Evolutionary conservation across 768 basidiomycete genomes (phyloP), one percentile per base, ranked within the genome.

Genomic region (Omphalotus guepiniiformis): DNA sequence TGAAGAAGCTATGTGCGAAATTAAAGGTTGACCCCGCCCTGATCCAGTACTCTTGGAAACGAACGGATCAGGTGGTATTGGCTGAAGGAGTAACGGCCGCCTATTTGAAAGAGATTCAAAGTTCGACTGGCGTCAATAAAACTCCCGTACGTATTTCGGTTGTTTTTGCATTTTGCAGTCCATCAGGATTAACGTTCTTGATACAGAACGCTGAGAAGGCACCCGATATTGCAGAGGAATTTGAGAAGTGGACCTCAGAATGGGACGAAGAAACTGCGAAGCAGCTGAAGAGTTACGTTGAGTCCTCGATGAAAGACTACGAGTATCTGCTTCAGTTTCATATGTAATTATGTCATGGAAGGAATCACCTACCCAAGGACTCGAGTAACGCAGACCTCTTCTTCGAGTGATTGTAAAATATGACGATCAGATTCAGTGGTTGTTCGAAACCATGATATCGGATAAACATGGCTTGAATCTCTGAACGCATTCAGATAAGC

Each of bases 61-160:
- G n/a, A n/a, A n/a, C n/a, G 46, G 39, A 15, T 22, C 46, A 29
- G 23, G 29, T 35, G n/a, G 34, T 25, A 18, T 37, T 22, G 19
- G 28, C 15, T 38, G 28, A 39, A 32, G 46, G 25, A 16, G 21
- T 39, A n/a, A 26, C n/a, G 28, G 27, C 28, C 6, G 36, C 46
- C 16, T 39, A 39, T 29, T 25, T 26, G 27, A 38, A 28, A 21
- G 18, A 27, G 13, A 29, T 39, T n/a, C n/a, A 47, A 19, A 19
- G 30, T 25, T 47, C 46, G 3, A 47, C 46, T 7, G 46, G 46
- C 18, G 28, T 47, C 6, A 47, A 39, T n/a, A 47, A 47, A 30
- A 32, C 9, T 22, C 29, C 27, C 37, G 46, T 47, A 27, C 26
- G 46, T 32, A 16, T 46, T 43, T 11, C 22, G 26, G 15, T 23